These are phyloP conservation scores for Kalaharituber pfeilii DNA, from an alignment of 2,329 filamentous ascomycete species.

Conservation along the genomic window DNA sequence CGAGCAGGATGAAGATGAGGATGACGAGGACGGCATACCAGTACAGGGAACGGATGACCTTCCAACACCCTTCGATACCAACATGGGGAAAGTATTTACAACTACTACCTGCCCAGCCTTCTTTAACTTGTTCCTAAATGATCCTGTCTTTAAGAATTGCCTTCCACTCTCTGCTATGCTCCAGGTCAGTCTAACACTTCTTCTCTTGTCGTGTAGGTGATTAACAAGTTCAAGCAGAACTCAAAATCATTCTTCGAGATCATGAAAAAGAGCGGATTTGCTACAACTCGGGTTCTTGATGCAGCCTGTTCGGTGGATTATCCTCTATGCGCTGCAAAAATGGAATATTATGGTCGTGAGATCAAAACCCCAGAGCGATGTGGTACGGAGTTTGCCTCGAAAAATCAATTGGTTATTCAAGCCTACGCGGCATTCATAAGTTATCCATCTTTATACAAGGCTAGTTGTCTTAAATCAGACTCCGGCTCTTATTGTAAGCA, in stretches of 20 bases:
- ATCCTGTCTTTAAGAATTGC: slow-evolving; percentile 53
- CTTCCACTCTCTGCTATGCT: slow-evolving; percentile 72
- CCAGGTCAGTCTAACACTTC: slow-evolving; percentile 37
- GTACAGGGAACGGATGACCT: neutral
- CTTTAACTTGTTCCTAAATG: slow-evolving; percentile 47
- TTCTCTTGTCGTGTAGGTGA: neutral
- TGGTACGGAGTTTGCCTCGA: slow-evolving; percentile 46
- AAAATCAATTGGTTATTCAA: slow-evolving; percentile 54
- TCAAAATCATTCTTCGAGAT: slow-evolving; percentile 66
- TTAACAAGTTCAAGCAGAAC: slow-evolving; percentile 37
- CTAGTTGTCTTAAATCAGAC: slow-evolving; percentile 54
- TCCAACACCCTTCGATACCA: slow-evolving; percentile 21
- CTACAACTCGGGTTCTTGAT: slow-evolving; percentile 62
- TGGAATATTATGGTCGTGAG: slow-evolving; percentile 46
- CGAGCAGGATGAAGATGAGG: no score
- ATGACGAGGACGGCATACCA: neutral
- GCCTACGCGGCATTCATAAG: slow-evolving; percentile 59
- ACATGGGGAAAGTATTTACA: slow-evolving; percentile 36
- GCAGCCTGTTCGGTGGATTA: slow-evolving; percentile 54
- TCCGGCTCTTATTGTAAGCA: slow-evolving; percentile 47
- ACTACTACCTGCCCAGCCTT: slow-evolving; percentile 43
- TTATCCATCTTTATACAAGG: slow-evolving; percentile 62
- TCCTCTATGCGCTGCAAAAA: slow-evolving; percentile 45
- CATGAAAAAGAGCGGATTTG: slow-evolving; percentile 49
- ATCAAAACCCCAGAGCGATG: slow-evolving; percentile 49